Evolutionary conservation across 352 stramenopile genomes (phyloP), one percentile per base, ranked within the genome.

Genomic region (Pythium phragmitis): DNA sequence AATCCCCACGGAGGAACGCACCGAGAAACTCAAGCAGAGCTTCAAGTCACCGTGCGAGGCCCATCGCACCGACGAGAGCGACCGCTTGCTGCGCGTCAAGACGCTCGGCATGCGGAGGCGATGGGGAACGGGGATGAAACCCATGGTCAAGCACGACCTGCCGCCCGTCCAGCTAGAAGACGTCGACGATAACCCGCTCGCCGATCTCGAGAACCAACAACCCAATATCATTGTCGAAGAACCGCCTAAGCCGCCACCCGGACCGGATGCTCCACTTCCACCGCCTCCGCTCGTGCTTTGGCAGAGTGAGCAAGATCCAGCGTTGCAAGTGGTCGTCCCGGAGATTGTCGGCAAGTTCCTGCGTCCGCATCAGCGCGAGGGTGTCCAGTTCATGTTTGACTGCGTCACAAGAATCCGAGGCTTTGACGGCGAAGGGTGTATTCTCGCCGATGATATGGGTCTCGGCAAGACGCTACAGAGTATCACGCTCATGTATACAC

Each of bases 321-420:
- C 85, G 6, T 43, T 83, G 21, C 79, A 85, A 39, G 80, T 95
- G 6, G 81, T 96, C 33, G 87, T 97, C 14, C 87, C 91, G 9
- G 83, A 92, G 28, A 90, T 98, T 26, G 80, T 99, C 6, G 90
- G 90, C 60, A 98, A 98, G 58, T 98, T 92, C 68, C 69, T 99
- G 37, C 89, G 96, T 23, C 96, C 96, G 47, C 96, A 99, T 79
- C 94, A 98, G 75, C 83, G 94, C 21, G 96, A 98, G 73, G 96
- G 96, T 36, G 96, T 99, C 49, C 79, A 96, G 72, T 99, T 99
- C 67, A 96, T 99, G 85, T 99, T 98, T 63, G 90, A 99, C 63
- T 99, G 95, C 79, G 92, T 95, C 28, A 75, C 68, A n/a, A 79
- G 79, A 64, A 49, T 94, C 0, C 80, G 80, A 30, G 80, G 75